These are phyloP conservation scores for Gonium pectorale DNA, from an alignment of 139 green algal species.

Conservation along the genomic window DNA sequence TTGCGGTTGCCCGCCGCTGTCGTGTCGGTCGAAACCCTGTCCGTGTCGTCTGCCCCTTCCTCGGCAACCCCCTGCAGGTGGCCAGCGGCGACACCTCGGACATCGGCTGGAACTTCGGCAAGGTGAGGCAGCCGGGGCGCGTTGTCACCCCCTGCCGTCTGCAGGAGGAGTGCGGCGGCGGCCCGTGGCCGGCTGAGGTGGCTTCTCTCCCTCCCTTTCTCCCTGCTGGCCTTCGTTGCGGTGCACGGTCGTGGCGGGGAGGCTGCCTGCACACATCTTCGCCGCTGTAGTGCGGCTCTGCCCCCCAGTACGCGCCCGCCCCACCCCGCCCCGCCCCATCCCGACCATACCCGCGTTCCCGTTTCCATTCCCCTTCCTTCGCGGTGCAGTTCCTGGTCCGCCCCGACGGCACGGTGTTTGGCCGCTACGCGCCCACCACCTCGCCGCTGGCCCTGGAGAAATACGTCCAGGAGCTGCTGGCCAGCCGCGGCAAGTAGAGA, in stretches of 20 bases:
- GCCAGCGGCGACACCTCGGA: slow-evolving; percentile 30
- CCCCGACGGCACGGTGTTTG: slow-evolving; percentile 31
- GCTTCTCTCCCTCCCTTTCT: too few relatives aligned
- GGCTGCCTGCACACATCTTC: too few relatives aligned
- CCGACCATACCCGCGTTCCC: not conserved
- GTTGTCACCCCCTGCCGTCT: not conserved
- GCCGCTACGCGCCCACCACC: slow-evolving; percentile 29
- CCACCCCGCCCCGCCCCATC: too few relatives aligned
- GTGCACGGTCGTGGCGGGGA: too few relatives aligned
- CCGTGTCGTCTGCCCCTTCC: not conserved
- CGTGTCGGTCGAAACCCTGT: too few relatives aligned
- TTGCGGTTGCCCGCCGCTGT: too few relatives aligned
- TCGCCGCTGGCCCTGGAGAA: not conserved
- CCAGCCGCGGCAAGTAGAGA: not conserved
- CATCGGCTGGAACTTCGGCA: slow-evolving; percentile 35
- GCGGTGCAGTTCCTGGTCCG: slow-evolving; percentile 28
- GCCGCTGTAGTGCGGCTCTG: too few relatives aligned
- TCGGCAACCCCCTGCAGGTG: not conserved
- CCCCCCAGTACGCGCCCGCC: too few relatives aligned
- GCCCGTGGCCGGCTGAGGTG: too few relatives aligned
- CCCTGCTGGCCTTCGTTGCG: too few relatives aligned
- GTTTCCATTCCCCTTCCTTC: too few relatives aligned
- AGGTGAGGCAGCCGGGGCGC: not conserved
- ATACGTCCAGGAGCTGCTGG: slow-evolving; percentile 2
- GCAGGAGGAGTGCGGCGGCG: not conserved